Evolutionary conservation across 2,329 filamentous ascomycete species (phyloP), one percentile per base, ranked within the genome.

Genomic region (Scedosporium aurantiacum): DNA sequence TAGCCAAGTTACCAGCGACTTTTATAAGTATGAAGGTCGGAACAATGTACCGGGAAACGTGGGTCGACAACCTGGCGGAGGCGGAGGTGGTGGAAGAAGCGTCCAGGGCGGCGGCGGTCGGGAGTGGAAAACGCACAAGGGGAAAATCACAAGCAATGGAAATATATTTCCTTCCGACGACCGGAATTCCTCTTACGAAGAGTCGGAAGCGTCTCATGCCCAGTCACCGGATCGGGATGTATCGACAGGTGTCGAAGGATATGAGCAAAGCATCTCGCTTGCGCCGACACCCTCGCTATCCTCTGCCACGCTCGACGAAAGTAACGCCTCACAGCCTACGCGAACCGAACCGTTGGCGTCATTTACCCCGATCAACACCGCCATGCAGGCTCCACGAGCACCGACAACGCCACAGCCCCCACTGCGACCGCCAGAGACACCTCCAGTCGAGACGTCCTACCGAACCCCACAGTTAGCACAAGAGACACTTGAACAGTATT

Each of bases 51-150:
- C 72, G 54, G 65, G 74, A 40, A 69, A 80, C n/a, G 72, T 74
- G 8, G 50, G 47, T n/a, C 50, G 28, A 10, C 50, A 23, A n/a
- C 2, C 68, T 76, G 57, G 75, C 75, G 1, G 32, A 12, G 10
- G 14, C 32, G 32, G 32, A 12, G 10, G 14, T 10, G 32, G 32
- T 37, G 32, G 76, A 73, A 5, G 63, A 64, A 2, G 55, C 41
- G 56, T 61, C 12, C 40, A 61, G 55, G 78, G 81, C 14, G 82
- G 81, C 40, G 82, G 79, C 1, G 70, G 83, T 3, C 81, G 82
- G 63, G 80, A 84, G 65, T 85, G 81, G 70, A 78, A 76, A 63
- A 70, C 75, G 8, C 69, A 75, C 57, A 66, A 67, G 0, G 67
- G 65, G 43, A 71, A 71, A 62, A 71, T 79, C 10, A 76, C 76